Conservation (phyloP, 306 rosid species). For the Echinosophora koreensis region DNA sequence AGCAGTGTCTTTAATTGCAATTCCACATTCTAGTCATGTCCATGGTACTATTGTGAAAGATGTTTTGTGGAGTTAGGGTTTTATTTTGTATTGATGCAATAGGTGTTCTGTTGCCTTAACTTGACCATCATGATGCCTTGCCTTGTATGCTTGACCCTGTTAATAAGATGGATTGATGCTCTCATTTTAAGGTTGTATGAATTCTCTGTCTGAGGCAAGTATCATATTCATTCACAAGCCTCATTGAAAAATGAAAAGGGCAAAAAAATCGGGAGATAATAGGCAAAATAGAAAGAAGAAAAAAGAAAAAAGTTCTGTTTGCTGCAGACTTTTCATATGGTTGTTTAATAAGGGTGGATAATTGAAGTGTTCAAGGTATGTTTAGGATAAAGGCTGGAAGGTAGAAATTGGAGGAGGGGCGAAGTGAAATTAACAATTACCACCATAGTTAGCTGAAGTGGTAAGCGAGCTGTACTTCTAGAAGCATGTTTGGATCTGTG, state of each 20-base stretch:
- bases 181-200: not conserved
- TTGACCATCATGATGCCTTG: conserved; percentile 10
- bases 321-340: not conserved
- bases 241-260: not conserved
- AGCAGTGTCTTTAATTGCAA: conserved; percentile 22
- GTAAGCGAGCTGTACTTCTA: no score
- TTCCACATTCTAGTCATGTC: conserved; percentile 23
- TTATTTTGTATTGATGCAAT: conserved; percentile 18
- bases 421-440: not conserved
- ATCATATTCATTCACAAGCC: conserved; percentile 11
- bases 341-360: not conserved
- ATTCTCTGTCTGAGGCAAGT: conserved; percentile 21
- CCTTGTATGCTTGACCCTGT: not conserved
- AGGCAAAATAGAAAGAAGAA: not conserved
- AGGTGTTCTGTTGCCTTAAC: conserved; percentile 18
- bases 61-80: conserved; percentile 18
- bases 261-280: not conserved
- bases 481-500: no score
- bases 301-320: not conserved
- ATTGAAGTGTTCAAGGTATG: not conserved
- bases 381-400: not conserved
- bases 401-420: not conserved
- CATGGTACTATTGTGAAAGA: not conserved
- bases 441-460: no score
- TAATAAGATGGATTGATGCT: not conserved